A percentile compares a stretch with the other conserved stretches of the same genome.
Conservation (phyloP, 2,329 filamentous ascomycete species). For the Apiospora kogelbergensis region DNA sequence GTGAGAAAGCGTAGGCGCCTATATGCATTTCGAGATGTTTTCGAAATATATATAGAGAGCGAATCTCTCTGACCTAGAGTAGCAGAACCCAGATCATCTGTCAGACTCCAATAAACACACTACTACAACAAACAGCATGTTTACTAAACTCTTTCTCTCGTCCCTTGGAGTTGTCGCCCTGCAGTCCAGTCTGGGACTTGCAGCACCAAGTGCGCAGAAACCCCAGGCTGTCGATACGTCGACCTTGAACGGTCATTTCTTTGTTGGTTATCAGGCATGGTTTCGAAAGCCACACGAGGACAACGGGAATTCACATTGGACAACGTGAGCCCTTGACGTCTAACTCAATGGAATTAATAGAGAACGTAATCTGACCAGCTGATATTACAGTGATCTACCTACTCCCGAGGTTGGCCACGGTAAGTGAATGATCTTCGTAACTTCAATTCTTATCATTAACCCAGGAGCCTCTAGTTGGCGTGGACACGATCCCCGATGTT, state of each 20-base stretch:
- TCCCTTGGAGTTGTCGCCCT: neutral
- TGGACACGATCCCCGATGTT: conserved; percentile 26
- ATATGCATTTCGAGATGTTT: neutral
- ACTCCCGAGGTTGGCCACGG: neutral
- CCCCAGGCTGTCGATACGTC: conserved; percentile 21
- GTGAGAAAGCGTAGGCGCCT: neutral
- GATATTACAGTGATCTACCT: neutral
- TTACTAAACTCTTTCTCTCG: neutral
- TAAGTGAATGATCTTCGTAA: neutral
- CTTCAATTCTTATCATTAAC: neutral
- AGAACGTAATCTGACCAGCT: neutral
- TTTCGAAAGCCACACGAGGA: conserved; percentile 25
- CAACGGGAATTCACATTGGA: conserved; percentile 27
- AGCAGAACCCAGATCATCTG: neutral
- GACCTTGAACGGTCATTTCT: conserved; percentile 25
- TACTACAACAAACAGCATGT: neutral
- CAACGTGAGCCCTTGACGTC: conserved; percentile 19
- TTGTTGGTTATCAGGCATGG: conserved; percentile 28
- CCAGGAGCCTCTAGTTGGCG: conserved; percentile 17
- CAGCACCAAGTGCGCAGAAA: neutral
- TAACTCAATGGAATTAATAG: neutral
- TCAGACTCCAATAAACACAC: neutral
- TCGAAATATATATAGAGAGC: neutral
- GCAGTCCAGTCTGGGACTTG: neutral
- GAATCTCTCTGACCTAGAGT: neutral